Evolutionary conservation across 306 rosid genomes (phyloP), one percentile per base, ranked within the genome.

Genomic region (Begonia masoniana): DNA sequence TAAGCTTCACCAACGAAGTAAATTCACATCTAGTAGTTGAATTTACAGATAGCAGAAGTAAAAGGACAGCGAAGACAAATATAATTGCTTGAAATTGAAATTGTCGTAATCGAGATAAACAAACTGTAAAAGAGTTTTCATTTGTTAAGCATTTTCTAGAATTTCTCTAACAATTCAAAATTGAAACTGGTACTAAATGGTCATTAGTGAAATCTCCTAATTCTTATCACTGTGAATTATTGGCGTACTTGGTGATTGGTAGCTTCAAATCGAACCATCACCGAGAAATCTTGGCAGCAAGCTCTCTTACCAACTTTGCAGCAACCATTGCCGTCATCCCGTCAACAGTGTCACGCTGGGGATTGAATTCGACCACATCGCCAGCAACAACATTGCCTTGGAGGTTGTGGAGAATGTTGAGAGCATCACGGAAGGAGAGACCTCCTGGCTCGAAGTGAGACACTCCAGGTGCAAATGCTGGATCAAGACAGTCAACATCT

Each of bases 281-380:
- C 70, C 83, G 86, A 43, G 96, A 62, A 42, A 91, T 86, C 81
- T 91, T 86, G 0, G 96, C 99, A 21, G 93, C 42, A 65, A 86
- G 43, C 65, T 91, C 99, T 75, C 94, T 81, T 47, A 86, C 99
- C 62, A 91, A 63, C 78, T 91, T 91, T 6, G 99, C 99, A 51
- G 94, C 96, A 58, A 91, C 99, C 99, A 91, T 91, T 43, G 94
- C 99, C 21, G 99, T 91, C 99, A 91, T 86, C 63, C 96, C 99
- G 26, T 81, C 96, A 5, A 83, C 94, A 1, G 94, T 91, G 47
- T 91, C 99, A 0, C 99, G 94, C 57, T 86, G 99, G 1, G 99
- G 99, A 66, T 91, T 91, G 57, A 86, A 76, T 50, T 91, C 99
- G 1, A 83, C 99, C 11, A 91, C 94, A 13, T 91, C 99, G 9